These are phyloP conservation scores for Dothistroma pini DNA, from an alignment of 2,329 filamentous ascomycete genomes.

Conservation along the genomic window DNA sequence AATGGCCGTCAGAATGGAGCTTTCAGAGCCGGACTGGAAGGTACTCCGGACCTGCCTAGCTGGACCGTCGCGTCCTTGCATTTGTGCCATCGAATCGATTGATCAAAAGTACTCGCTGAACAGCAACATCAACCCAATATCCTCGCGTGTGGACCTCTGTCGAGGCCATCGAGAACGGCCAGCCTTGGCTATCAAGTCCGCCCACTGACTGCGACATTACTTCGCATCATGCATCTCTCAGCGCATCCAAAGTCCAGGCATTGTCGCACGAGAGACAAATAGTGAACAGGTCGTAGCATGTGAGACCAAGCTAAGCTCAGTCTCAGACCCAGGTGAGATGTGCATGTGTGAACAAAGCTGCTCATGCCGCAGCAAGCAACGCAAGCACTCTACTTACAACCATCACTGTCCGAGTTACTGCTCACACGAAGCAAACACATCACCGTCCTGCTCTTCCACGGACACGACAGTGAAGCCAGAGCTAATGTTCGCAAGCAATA, in stretches of 20 bases:
- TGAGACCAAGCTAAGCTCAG: background rate
- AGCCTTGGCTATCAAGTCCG: too few relatives aligned
- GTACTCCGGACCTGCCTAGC: too few relatives aligned
- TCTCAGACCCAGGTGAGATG: background rate
- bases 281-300: background rate
- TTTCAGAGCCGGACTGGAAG: too few relatives aligned
- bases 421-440: background rate
- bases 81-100: too few relatives aligned
- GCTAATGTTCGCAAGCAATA: background rate
- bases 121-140: too few relatives aligned
- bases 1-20: too few relatives aligned
- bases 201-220: too few relatives aligned
- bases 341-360: slow-evolving; percentile 1
- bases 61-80: too few relatives aligned
- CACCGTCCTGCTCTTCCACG: background rate
- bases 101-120: too few relatives aligned
- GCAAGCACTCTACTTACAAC: background rate
- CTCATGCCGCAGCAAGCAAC: background rate
- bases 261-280: slow-evolving; percentile 4
- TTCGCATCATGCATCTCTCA: background rate
- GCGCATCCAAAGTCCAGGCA: background rate
- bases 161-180: too few relatives aligned
- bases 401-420: background rate
- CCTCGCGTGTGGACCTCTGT: too few relatives aligned
- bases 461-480: background rate